Base-by-base conservation (phyloP, 768 basidiomycete genomes). In the Tylopilus sp. region DNA sequence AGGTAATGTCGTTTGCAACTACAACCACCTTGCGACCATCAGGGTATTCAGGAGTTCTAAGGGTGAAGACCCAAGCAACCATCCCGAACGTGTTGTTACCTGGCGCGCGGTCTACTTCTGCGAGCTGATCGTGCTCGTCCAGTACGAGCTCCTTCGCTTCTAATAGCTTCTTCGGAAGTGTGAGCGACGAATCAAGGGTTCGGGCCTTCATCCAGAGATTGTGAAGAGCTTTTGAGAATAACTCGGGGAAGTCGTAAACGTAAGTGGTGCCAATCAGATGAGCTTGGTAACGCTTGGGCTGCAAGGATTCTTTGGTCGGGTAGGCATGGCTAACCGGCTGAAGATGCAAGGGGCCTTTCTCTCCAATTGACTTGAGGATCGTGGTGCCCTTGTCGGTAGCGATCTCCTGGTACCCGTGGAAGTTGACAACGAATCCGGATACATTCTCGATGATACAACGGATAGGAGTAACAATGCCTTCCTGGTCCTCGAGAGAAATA, bases 371-470 rank as follows among this genome's bases (percentile, higher is more conserved):
- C 73, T 98, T 98, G 56, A 98, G 79, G 63, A 98, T 97, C 12
- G 88, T 89, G 8, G 90, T 88, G 39, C 95, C 95, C 70, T 88
- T 94, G 67, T 98, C 97, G 28, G 93, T 98, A 36, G 85, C 85
- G 60, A 98, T 95, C 72, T 99, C 97, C 71, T 98, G 95, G 73
- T 99, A 99, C 25, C 89, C 92, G 64, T 95, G 91, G 75, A 87
- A 98, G 70, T 98, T 95, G 72, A 98, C 95, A 58, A 98, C 90
- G 76, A 99, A 99, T 39, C 97, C 97, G 39, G 94, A 94, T 22
- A 97, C 93, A 66, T 98, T 99, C 74, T 98, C 95, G 70, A 98
- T 98, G 69, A 97, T 85, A 67, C 94, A 95, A 22, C 97, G 92
- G 65, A 98, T 94, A 9, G 97, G 94, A 2, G 93, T 92, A 48